These are phyloP conservation scores for Irpex lacteus DNA, from an alignment of 1,284 basidiomycete species.

Conservation along the genomic window DNA sequence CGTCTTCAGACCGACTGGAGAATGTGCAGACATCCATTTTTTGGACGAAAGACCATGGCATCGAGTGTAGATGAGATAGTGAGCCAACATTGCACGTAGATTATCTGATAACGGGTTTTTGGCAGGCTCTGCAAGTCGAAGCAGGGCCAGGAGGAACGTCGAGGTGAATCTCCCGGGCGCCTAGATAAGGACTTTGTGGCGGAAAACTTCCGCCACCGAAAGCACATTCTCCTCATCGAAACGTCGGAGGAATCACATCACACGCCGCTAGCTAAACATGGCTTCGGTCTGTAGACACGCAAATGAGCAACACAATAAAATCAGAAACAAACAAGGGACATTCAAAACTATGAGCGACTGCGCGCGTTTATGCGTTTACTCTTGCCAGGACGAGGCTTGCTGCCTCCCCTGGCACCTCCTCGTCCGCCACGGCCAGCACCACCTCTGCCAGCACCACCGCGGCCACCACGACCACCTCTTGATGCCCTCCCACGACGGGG, in stretches of 20 bases:
- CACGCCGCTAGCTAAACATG: no score
- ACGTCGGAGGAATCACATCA: no score
- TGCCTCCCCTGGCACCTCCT: conserved; percentile 28
- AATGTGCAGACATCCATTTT: neutral
- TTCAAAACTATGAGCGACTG: conserved; percentile 31
- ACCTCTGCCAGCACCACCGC: conserved; percentile 27
- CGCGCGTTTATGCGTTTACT: conserved; percentile 50
- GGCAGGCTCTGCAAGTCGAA: no score
- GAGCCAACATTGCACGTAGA: neutral
- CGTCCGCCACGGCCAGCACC: conserved; percentile 27
- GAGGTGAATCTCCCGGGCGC: no score
- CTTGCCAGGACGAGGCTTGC: conserved; percentile 58
- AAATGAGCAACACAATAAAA: neutral
- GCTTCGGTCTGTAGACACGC: neutral
- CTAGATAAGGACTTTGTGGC: neutral
- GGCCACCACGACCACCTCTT: conserved; percentile 29
- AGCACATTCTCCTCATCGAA: neutral
- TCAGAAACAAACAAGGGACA: neutral
- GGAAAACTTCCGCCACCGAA: neutral
- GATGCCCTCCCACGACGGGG: conserved; percentile 35
- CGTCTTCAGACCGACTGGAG: no score
- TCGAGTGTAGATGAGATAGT: no score
- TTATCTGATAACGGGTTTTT: neutral
- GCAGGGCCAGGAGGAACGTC: no score
- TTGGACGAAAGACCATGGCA: neutral